phyloP scores from a whole-genome alignment of 2,329 filamentous ascomycete genomes.

The Arachnomyces sp. region DNA sequence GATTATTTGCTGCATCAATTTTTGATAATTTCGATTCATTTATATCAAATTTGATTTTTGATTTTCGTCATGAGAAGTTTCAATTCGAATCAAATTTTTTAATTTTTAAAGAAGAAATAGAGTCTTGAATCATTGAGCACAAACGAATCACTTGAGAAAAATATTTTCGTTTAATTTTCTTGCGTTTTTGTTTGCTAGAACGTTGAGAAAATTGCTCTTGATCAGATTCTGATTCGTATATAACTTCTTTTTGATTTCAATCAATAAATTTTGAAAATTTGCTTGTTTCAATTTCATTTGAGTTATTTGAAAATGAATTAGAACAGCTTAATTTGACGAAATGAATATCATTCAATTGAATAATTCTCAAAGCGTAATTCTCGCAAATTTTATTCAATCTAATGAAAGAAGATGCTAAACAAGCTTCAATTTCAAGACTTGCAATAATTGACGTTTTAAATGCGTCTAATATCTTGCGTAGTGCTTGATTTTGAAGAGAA shows the following conservation, averaged over 20 bases:
- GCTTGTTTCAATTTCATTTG: slow-evolving; percentile 2
- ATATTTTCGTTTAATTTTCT: slow-evolving; percentile 2
- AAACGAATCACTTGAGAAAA: neutral
- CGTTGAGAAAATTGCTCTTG: too few species aligned
- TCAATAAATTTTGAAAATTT: slow-evolving; percentile 3
- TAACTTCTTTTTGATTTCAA: slow-evolving; percentile 1
- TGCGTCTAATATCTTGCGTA: slow-evolving; percentile 5
- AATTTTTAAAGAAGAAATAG: neutral
- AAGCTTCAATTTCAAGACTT: slow-evolving; percentile 4
- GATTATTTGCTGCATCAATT: too few species aligned
- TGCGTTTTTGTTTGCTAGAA: too few species aligned
- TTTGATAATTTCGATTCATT: too few species aligned
- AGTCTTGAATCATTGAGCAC: neutral
- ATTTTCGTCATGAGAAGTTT: neutral
- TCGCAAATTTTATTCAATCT: slow-evolving; percentile 3
- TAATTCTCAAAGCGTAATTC: slow-evolving; percentile 1
- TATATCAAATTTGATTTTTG: too few species aligned
- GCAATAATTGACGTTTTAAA: slow-evolving; percentile 3
- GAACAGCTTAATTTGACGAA: neutral
- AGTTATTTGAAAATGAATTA: neutral
- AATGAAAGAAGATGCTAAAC: slow-evolving; percentile 1
- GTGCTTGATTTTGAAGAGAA: slow-evolving; percentile 5
- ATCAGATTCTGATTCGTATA: neutral
- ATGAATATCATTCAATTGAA: slow-evolving; percentile 1
- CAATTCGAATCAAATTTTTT: slow-evolving; percentile 1